phyloP scores from a whole-genome alignment of 768 basidiomycete species.

The Tulasnella sp. region DNA sequence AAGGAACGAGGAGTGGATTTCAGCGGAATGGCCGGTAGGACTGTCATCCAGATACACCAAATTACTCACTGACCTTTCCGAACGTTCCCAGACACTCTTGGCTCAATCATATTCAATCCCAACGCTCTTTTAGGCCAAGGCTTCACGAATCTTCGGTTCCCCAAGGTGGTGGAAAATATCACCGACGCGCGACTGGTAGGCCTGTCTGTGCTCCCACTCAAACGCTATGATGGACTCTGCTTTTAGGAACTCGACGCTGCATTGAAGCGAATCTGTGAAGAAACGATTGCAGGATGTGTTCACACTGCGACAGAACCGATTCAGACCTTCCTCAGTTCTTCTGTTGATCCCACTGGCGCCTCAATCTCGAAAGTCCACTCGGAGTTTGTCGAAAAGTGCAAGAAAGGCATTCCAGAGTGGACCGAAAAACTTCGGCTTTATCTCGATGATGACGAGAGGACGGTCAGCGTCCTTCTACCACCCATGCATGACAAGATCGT shows the following conservation, averaged over 20 bases:
- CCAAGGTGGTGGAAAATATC: slow-evolving; percentile 47
- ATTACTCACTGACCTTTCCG: background rate
- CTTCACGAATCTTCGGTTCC: slow-evolving; percentile 47
- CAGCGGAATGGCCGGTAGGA: slow-evolving; percentile 48
- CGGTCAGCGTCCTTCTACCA: slow-evolving; percentile 62
- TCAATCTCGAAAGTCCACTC: slow-evolving; percentile 31
- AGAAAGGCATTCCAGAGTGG: slow-evolving; percentile 42
- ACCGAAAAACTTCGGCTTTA: slow-evolving; percentile 59
- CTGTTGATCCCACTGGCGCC: slow-evolving; percentile 22
- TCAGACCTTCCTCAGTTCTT: slow-evolving; percentile 48
- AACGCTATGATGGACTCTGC: background rate
- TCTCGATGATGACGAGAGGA: slow-evolving; percentile 62
- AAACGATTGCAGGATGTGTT: slow-evolving; percentile 57
- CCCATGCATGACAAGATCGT: slow-evolving; percentile 67
- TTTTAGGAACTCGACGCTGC: slow-evolving; percentile 45
- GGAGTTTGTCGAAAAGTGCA: slow-evolving; percentile 43
- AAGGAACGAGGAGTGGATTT: slow-evolving; percentile 33
- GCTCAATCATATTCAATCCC: slow-evolving; percentile 8
- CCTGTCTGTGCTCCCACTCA: background rate
- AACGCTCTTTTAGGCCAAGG: slow-evolving; percentile 1
- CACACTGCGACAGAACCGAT: slow-evolving; percentile 43
- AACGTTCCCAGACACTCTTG: background rate
- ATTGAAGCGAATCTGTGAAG: slow-evolving; percentile 76
- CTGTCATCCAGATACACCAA: background rate
- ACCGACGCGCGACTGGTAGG: slow-evolving; percentile 62